These are phyloP conservation scores for Vitis labrusca DNA, from an alignment of 164 flowering plant species.

Conservation along the genomic window DNA sequence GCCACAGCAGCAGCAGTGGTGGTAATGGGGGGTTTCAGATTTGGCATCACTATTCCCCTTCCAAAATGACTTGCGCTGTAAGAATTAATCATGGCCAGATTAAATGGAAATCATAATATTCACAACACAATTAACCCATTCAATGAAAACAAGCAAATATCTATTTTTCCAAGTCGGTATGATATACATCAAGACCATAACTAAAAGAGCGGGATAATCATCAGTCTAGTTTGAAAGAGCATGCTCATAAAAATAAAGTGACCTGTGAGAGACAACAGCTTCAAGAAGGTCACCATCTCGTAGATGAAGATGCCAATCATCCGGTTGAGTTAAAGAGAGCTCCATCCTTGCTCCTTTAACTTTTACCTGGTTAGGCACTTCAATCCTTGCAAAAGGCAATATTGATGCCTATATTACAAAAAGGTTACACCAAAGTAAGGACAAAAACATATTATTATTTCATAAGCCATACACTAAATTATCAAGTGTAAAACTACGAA, in stretches of 20 bases:
- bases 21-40: conserved; percentile 85
- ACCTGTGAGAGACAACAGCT: conserved; percentile 87
- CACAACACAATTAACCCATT: neutral
- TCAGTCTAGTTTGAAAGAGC: neutral
- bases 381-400: conserved; percentile 18
- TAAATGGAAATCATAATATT: neutral
- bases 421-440: neutral
- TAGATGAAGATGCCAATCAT: conserved; percentile 99
- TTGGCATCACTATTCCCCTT: conserved; percentile 94
- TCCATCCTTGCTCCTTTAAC: conserved; percentile 52
- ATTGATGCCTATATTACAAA: conserved; percentile 16
- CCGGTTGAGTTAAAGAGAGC: conserved; percentile 71
- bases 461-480: neutral
- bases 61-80: conserved; percentile 76
- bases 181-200: no score
- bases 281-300: conserved; percentile 86
- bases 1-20: conserved; percentile 85
- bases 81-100: conserved; percentile 3
- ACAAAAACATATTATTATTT: neutral
- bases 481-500: no score
- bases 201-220: neutral
- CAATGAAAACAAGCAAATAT: neutral
- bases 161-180: no score
- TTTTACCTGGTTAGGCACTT: conserved; percentile 24
- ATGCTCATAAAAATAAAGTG: neutral